A percentile compares a stretch with the other conserved stretches of the same genome.
Evolutionary conservation across 768 basidiomycete species (phyloP).

Genomic region (Dacryopinax primogenitus): DNA sequence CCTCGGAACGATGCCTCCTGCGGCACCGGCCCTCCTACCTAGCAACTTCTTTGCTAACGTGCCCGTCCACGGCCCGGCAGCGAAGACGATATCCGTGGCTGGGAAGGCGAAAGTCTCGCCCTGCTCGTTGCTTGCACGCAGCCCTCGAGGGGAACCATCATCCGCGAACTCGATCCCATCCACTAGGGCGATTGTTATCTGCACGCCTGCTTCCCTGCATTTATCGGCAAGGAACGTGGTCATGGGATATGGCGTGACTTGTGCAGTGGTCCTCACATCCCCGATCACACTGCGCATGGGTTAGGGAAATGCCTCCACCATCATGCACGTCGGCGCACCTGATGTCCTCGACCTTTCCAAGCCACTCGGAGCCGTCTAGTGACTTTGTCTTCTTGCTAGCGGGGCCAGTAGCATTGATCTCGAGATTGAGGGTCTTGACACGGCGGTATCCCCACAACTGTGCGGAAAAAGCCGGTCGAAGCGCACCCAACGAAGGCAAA

Average conservation of each 20-base stretch:
- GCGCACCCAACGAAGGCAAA: not conserved
- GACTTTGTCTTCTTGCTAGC: constrained; percentile 6
- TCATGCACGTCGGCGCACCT: constrained; percentile 52
- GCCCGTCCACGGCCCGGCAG: constrained; percentile 82
- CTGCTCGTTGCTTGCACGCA: constrained; percentile 20
- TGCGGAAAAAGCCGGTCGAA: not conserved
- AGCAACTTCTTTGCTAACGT: constrained; percentile 31
- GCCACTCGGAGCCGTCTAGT: constrained; percentile 24
- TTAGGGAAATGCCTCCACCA: constrained; percentile 32
- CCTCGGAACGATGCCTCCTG: constrained; percentile 14
- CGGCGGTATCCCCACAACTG: constrained; percentile 10
- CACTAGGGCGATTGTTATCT: constrained; percentile 32
- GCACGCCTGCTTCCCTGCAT: constrained; percentile 42
- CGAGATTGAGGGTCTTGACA: constrained; percentile 26
- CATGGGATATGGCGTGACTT: constrained; percentile 65
- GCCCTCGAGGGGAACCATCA: constrained; percentile 36
- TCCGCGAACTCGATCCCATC: constrained; percentile 26
- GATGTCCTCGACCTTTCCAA: constrained; percentile 33
- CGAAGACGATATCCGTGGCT: constrained; percentile 59
- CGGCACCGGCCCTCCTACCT: constrained; percentile 14
- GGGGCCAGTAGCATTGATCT: constrained; percentile 38
- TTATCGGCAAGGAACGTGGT: constrained; percentile 59
- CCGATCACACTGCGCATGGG: constrained; percentile 9
- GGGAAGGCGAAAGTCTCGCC: constrained; percentile 28
- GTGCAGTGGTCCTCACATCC: constrained; percentile 39